Evolutionary conservation across 441 rosid species (phyloP), one percentile per base, ranked within the genome.

Genomic region (Erysimum cheiri): DNA sequence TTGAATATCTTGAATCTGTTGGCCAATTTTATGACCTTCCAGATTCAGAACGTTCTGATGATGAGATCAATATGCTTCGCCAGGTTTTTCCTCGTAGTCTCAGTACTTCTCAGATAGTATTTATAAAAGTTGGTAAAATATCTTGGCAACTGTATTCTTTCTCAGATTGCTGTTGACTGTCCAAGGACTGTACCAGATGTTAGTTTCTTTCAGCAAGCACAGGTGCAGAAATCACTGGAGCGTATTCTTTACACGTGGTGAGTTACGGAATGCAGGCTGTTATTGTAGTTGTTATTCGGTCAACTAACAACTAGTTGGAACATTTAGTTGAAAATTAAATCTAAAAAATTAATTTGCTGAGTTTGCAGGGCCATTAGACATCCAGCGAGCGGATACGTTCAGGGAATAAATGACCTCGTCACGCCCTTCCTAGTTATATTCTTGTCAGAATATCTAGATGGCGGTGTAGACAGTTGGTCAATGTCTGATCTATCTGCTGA

Each of bases 151-250:
- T 47, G 2, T 53, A 77, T 35, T 58, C 41, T 62, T 72, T 77
- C 50, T 62, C 82, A 95, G 99, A 95, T 95, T 83, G 88, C 98
- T 76, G 98, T 92, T 75, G 99, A 95, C 79, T 92, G 98, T 60
- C 98, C 99, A 67, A 88, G 98, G 80, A 95, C 98, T 17, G 98
- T 95, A 62, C 99, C 98, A 41, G 95, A 95, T 83, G 95, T 92
- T 63, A 64, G 84, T 67, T 95, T 95, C 88, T 92, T 95, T 84
- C 99, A 92, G 85, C 96, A 95, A 85, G 77, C 44, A 50, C 95
- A 88, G 86, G 98, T 95, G 67, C 98, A 95, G 84, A 92, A 92
- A 77, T 95, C 99, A 63, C 80, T 92, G 84, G 99, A 95, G 84
- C 97, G 97, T 66, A 85, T 95, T 81, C 94, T 92, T 29, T 95